Base-by-base conservation (phyloP, 306 rosid genomes). In the Oemleria cerasiformis region DNA sequence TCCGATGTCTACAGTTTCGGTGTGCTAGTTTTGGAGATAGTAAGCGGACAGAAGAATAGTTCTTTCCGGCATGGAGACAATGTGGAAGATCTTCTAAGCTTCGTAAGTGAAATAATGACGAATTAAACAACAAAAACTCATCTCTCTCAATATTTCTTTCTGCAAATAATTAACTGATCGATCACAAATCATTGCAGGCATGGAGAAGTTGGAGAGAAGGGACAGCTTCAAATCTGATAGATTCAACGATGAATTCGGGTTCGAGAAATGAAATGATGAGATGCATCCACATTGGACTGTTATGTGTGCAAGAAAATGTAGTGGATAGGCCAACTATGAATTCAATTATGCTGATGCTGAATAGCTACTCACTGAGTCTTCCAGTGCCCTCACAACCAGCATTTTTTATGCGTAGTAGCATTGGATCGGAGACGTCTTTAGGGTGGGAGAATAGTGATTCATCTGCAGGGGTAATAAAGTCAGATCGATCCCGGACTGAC, bases 121-220 rank as follows among this genome's bases (percentile, higher is more conserved):
- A 15, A 56, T 25, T 6, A 15, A 23, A 7, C n/a, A 47, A 45
- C 43, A 34, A 13, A 65, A 65, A 25, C 0, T 14, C 5, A 25
- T 17, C 41, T 15, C 44, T 66, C 36, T 30, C 36, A 30, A 30
- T 30, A 15, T 23, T 47, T 34, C 7, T 58, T 34, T 23, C 4
- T 23, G 10, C 41, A 51, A 51, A 51, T 51, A 15, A 23, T 14
- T 5, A 30, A 30, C 2, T 30, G 3, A 30, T 30, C 36, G 36
- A 30, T 30, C 57, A 47, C 5, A 66, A 66, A 66, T 30, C 57
- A 23, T 41, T 64, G 68, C 7, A 64, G 53, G 68, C 53, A 21
- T 64, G 39, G 68, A 64, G 30, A n/a, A 64, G 71, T 25, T 66
- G 57, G 54, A 43, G 69, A 17, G 57, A 66, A 30, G 43, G 43